Base-by-base conservation (phyloP, 306 rosid species). In the Inga laurina region DNA sequence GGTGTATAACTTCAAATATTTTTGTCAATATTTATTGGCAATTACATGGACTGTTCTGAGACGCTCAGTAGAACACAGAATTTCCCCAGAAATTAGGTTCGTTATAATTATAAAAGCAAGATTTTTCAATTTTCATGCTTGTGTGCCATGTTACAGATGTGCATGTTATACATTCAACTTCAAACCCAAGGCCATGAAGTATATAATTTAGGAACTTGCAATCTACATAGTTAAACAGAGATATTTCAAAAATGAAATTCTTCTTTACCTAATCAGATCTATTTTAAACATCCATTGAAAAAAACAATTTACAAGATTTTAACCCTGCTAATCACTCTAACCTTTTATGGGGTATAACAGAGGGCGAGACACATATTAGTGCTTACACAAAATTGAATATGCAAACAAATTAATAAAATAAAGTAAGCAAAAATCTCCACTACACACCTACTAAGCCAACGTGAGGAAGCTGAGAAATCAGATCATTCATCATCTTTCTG, bases 351-450 rank as follows among this genome's bases (percentile, higher is more conserved):
- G 44, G 74, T 37, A 45, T 81, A 69, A 81, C 27, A 80, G 67
- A 78, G 81, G 59, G 79, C 67, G 43, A 18, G 62, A 32, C 69
- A 66, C 83, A 52, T 54, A 83, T 49, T 30, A 62, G 74, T 78
- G 46, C 73, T 44, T 72, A 77, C 41, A 66, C 39, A 77, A 85
- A 71, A 3, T 44, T 59, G 43, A 79, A 73, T 72, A 41, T 57
- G 22, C 51, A 65, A 10, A 21, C 82, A 83, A 74, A 85, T 49
- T 24, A 67, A 43, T 73, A 69, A 48, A 68, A 51, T 52, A 61
- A 69, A 75, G 82, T 81, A 69, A 81, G 84, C 51, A 62, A 85
- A 71, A 83, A 83, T 83, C 82, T 75, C 72, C 77, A 52, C 74
- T 74, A 62, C 87, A 71, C 45, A 46, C 75, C 45, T 27, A 54